phyloP scores from a whole-genome alignment of 192 early-diverging fungal genomes.

The Phycomyces blakesleeanus region DNA sequence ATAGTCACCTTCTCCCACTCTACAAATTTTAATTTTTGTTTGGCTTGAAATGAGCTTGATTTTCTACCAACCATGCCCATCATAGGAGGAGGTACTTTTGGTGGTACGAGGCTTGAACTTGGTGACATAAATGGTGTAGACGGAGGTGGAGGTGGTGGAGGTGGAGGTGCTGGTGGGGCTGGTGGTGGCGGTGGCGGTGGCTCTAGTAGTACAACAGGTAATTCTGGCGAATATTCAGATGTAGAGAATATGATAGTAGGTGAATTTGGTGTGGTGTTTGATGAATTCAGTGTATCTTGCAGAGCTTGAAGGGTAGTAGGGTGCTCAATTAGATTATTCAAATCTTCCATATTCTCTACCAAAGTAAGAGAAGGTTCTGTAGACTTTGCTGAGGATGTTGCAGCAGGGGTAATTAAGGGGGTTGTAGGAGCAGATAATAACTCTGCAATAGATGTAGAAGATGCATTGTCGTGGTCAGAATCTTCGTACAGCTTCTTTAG shows the following conservation, averaged over 20 bases:
- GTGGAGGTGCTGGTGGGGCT: constrained; percentile 21
- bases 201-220: constrained; percentile 21
- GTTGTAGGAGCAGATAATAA: constrained; percentile 31
- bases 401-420: constrained; percentile 24
- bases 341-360: background rate
- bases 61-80: constrained; percentile 22
- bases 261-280: background rate
- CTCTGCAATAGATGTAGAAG: background rate
- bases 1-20: constrained; percentile 80
- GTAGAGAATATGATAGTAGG: background rate
- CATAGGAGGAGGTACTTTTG: constrained; percentile 41
- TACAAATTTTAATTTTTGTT: constrained; percentile 68
- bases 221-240: constrained; percentile 23
- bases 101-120: background rate
- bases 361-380: constrained; percentile 16
- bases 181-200: constrained; percentile 21
- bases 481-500: background rate
- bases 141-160: constrained; percentile 6
- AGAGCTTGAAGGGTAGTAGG: background rate
- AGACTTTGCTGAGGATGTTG: background rate
- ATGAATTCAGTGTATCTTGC: background rate
- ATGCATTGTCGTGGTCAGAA: background rate
- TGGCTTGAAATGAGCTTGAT: constrained; percentile 43
- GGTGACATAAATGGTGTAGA: background rate
- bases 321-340: constrained; percentile 11